phyloP scores from a whole-genome alignment of 768 basidiomycete genomes.

The Lepiota brunneoincarnata region DNA sequence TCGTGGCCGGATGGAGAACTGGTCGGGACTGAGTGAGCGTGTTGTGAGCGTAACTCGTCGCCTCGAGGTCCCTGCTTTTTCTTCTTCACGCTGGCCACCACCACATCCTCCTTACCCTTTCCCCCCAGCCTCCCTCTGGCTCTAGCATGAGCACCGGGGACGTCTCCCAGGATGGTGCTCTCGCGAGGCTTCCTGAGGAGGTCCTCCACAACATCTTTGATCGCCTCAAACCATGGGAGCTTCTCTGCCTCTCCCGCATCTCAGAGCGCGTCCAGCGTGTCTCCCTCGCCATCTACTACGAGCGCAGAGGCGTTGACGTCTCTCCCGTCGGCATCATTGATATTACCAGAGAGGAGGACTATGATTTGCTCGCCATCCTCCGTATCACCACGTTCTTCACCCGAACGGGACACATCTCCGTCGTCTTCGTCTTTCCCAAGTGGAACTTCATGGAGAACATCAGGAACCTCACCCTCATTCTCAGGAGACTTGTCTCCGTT shows the following conservation, averaged over 20 bases:
- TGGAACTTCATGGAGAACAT: conserved; percentile 13
- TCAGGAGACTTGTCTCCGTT: conserved; percentile 11
- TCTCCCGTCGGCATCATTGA: conserved; percentile 10
- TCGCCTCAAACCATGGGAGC: conserved; percentile 11
- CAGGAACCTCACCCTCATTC: conserved; percentile 10
- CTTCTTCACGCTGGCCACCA: conserved; percentile 10
- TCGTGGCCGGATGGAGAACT: conserved; percentile 5
- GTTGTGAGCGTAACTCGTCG: conserved; percentile 5
- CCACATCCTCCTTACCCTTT: not conserved
- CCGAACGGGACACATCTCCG: conserved; percentile 11
- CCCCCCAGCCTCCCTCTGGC: not conserved
- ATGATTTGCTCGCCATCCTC: conserved; percentile 10
- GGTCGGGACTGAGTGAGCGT: conserved; percentile 9
- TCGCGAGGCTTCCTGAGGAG: conserved; percentile 4
- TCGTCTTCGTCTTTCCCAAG: conserved; percentile 13
- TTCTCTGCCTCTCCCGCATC: conserved; percentile 10
- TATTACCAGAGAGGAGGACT: conserved; percentile 12
- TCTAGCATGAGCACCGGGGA: conserved; percentile 5
- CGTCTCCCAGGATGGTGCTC: conserved; percentile 7
- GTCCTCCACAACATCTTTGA: conserved; percentile 7
- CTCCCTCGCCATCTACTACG: conserved; percentile 11
- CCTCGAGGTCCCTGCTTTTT: conserved; percentile 8
- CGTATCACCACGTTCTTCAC: conserved; percentile 12
- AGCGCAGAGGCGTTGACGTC: conserved; percentile 13
- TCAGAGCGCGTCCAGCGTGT: conserved; percentile 13